phyloP scores from a whole-genome alignment of 164 flowering plant genomes.

The Brasenia schreberi region DNA sequence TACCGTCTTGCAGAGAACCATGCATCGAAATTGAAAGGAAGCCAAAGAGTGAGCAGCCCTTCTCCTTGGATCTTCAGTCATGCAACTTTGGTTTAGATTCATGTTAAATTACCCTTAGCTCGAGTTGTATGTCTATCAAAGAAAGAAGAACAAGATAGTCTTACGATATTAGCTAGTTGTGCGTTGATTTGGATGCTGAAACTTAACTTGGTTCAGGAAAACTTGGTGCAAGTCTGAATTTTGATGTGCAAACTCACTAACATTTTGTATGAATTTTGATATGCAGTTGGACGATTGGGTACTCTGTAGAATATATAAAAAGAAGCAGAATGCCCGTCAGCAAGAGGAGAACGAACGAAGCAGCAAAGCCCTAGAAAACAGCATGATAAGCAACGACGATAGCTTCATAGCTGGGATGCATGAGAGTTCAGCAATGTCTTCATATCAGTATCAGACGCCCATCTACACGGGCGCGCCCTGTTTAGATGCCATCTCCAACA shows the following conservation, averaged over 20 bases:
- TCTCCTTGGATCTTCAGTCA: neutral
- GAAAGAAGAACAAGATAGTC: no score
- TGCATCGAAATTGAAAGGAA: neutral
- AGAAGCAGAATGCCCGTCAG: conserved; percentile 9
- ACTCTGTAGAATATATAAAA: conserved; percentile 18
- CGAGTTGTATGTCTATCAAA: no score
- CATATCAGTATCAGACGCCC: neutral
- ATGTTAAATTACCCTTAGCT: no score
- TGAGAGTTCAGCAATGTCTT: neutral
- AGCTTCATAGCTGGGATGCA: neutral
- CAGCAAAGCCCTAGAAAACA: neutral
- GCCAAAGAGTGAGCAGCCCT: neutral
- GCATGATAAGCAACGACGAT: neutral
- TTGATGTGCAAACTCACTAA: no score
- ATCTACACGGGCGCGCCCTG: neutral
- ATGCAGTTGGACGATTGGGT: conserved; percentile 19
- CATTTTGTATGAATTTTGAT: no score
- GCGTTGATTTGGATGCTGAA: no score
- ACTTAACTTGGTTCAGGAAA: no score
- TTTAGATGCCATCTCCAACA: neutral
- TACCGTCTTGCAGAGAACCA: conserved; percentile 24
- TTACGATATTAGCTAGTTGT: no score
- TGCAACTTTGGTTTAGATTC: no score
- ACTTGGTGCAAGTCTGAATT: no score
- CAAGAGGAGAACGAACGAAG: neutral